Base-by-base conservation (phyloP, 352 stramenopile genomes). In the Pythium sukuiense region DNA sequence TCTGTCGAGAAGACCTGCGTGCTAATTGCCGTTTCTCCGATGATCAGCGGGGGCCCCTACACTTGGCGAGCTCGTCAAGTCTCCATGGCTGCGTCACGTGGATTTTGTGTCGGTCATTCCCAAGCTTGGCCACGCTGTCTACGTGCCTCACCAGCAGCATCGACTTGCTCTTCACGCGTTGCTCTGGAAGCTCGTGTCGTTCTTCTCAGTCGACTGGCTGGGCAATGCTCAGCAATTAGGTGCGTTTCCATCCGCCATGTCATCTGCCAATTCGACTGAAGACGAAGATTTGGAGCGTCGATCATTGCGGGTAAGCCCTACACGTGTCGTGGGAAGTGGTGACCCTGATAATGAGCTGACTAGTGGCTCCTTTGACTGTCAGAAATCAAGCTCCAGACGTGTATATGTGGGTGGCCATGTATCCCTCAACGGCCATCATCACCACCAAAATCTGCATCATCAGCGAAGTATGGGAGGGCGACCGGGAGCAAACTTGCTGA, bases 31-130 rank as follows among this genome's bases (percentile, higher is more conserved):
- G 20, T 24, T 24, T 24, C 20, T 24, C 20, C 20, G 20, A 27
- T 41, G 53, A n/a, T 30, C 48, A 67, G 65, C 33, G 16, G 52
- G 66, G 8, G 57, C 20, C 4, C 46, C 52, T 5, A 46, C 41
- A 24, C 74, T 82, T 12, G 67, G 72, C 32, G 71, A 85, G 18
- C 58, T 90, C 12, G 58, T 84, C 30, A 67, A 72, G 26, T 73
- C 74, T 27, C 83, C 81, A 49, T 90, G 81, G 81, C 60, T 90
- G 14, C 77, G 81, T 12, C 70, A 81, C 37, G 61, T 90, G 14
- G 76, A 83, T 39, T 89, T 89, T 58, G 59, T 89, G 35, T 80
- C 78, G 5, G 65, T 76, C 16, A 45, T 69, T 2, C 72, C 76
- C 16, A 81, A 74, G 58, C 46, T 82, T 16, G 71, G 79, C 16